phyloP scores from a whole-genome alignment of 495 filamentous ascomycete genomes.

The Xylaria acuta region DNA sequence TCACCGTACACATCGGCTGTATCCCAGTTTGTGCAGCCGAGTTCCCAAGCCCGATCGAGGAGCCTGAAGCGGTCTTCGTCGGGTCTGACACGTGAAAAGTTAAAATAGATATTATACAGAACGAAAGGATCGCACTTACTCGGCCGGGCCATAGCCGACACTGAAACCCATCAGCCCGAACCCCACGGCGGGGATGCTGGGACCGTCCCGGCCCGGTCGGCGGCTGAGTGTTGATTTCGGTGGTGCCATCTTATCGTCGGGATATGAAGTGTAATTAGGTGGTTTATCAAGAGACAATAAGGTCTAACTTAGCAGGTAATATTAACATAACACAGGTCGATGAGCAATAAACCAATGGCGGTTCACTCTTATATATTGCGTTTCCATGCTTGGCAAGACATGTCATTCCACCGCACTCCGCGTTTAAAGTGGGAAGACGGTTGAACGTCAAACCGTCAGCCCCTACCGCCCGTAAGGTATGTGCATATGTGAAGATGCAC shows the following conservation, averaged over 20 bases:
- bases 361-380: neutral
- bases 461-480: neutral
- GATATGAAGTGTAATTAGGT: neutral
- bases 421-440: neutral
- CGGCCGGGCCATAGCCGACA: constrained; percentile 52
- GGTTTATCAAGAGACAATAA: neutral
- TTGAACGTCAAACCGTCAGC: neutral
- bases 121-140: constrained; percentile 1
- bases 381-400: neutral
- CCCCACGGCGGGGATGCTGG: constrained; percentile 60
- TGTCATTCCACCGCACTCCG: neutral
- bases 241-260: constrained; percentile 23
- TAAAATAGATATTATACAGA: neutral
- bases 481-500: constrained; percentile 3
- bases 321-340: neutral
- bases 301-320: neutral
- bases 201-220: constrained; percentile 60
- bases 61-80: constrained; percentile 56
- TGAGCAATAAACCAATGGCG: neutral
- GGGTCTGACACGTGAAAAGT: constrained; percentile 26
- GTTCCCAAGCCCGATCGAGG: constrained; percentile 55
- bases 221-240: constrained; percentile 39
- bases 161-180: constrained; percentile 62
- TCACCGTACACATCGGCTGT: constrained; percentile 56
- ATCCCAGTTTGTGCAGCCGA: constrained; percentile 60